Conservation (phyloP, 1,284 basidiomycete species). For the Ganoderma resinaceum region DNA sequence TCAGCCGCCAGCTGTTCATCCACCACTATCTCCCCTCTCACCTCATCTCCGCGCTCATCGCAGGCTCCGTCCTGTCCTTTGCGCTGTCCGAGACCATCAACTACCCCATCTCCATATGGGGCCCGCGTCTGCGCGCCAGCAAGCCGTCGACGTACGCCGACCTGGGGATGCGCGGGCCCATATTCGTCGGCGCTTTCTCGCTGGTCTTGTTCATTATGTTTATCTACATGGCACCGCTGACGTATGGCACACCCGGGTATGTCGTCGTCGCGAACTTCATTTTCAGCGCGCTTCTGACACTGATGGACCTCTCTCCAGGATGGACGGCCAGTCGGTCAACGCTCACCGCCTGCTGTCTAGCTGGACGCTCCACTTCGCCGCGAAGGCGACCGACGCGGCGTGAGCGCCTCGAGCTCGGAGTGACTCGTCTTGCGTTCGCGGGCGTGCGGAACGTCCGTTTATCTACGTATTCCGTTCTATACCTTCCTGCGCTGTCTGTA, state of each 20-base stretch:
- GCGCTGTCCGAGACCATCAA: constrained; percentile 92
- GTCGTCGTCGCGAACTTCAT: constrained; percentile 40
- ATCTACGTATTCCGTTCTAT: not conserved
- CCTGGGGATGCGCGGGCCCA: constrained; percentile 71
- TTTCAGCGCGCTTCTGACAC: not conserved
- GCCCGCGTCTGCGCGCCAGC: constrained; percentile 56
- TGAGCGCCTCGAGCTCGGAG: constrained; percentile 1
- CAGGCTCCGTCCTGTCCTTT: constrained; percentile 93
- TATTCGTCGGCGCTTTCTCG: constrained; percentile 66
- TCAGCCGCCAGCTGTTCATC: constrained; percentile 96
- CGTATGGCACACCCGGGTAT: constrained; percentile 92
- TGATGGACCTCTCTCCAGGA: not conserved
- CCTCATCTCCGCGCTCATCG: constrained; percentile 89
- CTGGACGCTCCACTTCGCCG: constrained; percentile 88
- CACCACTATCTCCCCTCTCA: constrained; percentile 99
- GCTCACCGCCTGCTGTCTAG: constrained; percentile 72
- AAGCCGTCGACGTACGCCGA: constrained; percentile 74
- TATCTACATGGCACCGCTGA: constrained; percentile 84
- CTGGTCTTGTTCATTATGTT: constrained; percentile 74
- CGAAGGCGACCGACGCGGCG: constrained; percentile 49
- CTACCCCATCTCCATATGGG: constrained; percentile 82
- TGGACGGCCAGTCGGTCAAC: constrained; percentile 56
- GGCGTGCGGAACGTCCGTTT: not conserved
- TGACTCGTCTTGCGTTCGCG: not conserved
- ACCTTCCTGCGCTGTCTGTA: not conserved